These are phyloP conservation scores for Aethionema arabicum DNA, from an alignment of 345 rosid genomes.

Conservation along the genomic window DNA sequence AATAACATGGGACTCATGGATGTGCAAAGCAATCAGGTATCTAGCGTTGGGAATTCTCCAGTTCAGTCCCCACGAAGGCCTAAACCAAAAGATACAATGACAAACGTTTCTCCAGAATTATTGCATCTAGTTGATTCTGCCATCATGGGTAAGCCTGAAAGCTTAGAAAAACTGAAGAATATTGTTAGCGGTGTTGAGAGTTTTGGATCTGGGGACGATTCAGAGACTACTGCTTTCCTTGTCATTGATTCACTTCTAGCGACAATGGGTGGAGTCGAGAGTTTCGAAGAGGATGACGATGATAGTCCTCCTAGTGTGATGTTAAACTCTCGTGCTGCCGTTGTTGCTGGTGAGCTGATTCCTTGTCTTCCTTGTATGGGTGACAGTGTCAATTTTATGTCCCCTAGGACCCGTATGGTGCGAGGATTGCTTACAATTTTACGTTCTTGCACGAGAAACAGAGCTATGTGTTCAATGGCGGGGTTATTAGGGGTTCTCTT, in stretches of 20 bases:
- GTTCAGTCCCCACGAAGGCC: constrained; percentile 55
- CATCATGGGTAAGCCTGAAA: constrained; percentile 94
- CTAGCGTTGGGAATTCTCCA: constrained; percentile 53
- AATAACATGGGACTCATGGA: constrained; percentile 35
- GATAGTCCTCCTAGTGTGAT: constrained; percentile 93
- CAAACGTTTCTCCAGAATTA: constrained; percentile 93
- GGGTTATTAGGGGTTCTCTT: constrained; percentile 80
- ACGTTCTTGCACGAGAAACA: constrained; percentile 93
- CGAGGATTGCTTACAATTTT: constrained; percentile 86
- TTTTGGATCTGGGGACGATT: constrained; percentile 70
- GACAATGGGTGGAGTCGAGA: constrained; percentile 99
- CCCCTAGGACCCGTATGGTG: constrained; percentile 89
- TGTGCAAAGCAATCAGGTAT: constrained; percentile 44
- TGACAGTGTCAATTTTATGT: constrained; percentile 67
- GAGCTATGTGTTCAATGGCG: constrained; percentile 94
- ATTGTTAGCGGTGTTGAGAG: constrained; percentile 74
- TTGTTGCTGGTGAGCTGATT: constrained; percentile 86
- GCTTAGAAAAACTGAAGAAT: constrained; percentile 80
- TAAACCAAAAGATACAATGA: constrained; percentile 68
- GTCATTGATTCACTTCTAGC: constrained; percentile 94
- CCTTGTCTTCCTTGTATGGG: constrained; percentile 80
- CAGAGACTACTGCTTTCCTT: constrained; percentile 68
- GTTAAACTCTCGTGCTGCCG: constrained; percentile 95
- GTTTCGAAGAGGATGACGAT: constrained; percentile 93
- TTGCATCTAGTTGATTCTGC: constrained; percentile 97